Evolutionary conservation across 2,329 filamentous ascomycete species (phyloP).

Genomic region (Fusarium illudens): DNA sequence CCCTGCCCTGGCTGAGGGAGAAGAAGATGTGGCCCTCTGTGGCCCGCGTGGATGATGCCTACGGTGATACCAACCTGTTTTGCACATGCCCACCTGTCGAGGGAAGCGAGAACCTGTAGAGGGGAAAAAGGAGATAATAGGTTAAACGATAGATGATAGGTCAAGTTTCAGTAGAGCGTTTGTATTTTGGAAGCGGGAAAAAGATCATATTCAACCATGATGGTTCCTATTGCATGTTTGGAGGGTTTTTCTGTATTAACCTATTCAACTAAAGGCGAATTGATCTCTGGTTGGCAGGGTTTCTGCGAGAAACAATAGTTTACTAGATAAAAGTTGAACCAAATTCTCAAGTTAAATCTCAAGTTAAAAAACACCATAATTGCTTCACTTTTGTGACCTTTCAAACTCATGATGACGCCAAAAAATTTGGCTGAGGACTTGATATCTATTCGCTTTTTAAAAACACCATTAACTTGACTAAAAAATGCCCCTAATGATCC

Average conservation of each 20-base stretch:
- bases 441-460: slow-evolving; percentile 32
- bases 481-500: slow-evolving; percentile 16
- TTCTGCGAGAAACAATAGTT: slow-evolving; percentile 19
- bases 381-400: background rate
- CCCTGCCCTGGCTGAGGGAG: slow-evolving; percentile 80
- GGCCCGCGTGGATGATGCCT: slow-evolving; percentile 86
- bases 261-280: slow-evolving; percentile 35
- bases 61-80: slow-evolving; percentile 91
- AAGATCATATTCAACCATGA: slow-evolving; percentile 40
- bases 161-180: slow-evolving; percentile 21
- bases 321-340: background rate
- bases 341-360: background rate
- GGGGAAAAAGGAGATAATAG: slow-evolving; percentile 10
- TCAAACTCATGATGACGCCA: background rate
- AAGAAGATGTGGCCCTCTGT: slow-evolving; percentile 99
- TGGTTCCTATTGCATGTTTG: slow-evolving; percentile 20
- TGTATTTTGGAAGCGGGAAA: slow-evolving; percentile 16
- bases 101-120: slow-evolving; percentile 52
- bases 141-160: slow-evolving; percentile 12
- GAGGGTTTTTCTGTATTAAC: slow-evolving; percentile 25
- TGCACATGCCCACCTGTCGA: slow-evolving; percentile 92
- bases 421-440: background rate
- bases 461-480: slow-evolving; percentile 20
- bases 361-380: slow-evolving; percentile 12
- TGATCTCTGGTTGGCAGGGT: slow-evolving; percentile 29